A percentile compares a stretch with the other conserved stretches of the same genome.
These are phyloP conservation scores for Penicillium sp. DNA, from an alignment of 2,329 filamentous ascomycete species.

Conservation along the genomic window DNA sequence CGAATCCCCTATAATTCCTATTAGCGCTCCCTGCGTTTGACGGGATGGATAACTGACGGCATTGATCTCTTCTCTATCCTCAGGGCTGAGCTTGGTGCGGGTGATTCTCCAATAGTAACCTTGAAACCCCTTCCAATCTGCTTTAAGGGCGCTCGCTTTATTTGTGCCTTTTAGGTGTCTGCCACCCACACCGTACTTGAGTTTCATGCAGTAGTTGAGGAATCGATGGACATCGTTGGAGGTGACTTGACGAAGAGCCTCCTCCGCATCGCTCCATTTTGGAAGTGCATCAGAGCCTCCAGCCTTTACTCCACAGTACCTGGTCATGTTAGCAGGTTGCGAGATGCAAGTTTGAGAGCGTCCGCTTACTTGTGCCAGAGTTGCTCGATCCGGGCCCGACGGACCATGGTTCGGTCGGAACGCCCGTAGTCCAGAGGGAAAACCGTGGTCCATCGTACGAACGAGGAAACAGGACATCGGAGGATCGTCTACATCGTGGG, in stretches of 20 bases:
- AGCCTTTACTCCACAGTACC: slow-evolving; percentile 6
- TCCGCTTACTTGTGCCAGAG: slow-evolving; percentile 11
- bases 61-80: slow-evolving; percentile 16
- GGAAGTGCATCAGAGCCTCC: neutral
- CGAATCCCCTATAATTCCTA: slow-evolving; percentile 11
- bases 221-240: slow-evolving; percentile 8
- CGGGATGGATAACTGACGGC: slow-evolving; percentile 1
- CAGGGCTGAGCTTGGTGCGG: slow-evolving; percentile 7
- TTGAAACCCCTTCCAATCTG: slow-evolving; percentile 14
- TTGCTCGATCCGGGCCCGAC: slow-evolving; percentile 6
- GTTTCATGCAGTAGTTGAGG: slow-evolving; percentile 14
- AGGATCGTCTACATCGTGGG: too few species aligned
- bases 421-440: slow-evolving; percentile 13
- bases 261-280: slow-evolving; percentile 8
- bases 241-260: slow-evolving; percentile 4
- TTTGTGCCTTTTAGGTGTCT: slow-evolving; percentile 11
- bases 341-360: neutral
- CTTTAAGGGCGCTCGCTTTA: slow-evolving; percentile 17
- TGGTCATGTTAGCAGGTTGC: neutral
- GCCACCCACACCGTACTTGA: slow-evolving; percentile 6
- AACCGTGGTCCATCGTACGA: too few species aligned
- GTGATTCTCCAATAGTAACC: slow-evolving; percentile 14
- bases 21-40: too few species aligned
- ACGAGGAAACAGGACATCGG: too few species aligned
- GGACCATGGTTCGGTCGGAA: slow-evolving; percentile 7